Percentiles rank a stretch among this genome's conserved stretches.
These are phyloP conservation scores for Kondoa malvinella DNA, from an alignment of 768 basidiomycete genomes.

Conservation along the genomic window DNA sequence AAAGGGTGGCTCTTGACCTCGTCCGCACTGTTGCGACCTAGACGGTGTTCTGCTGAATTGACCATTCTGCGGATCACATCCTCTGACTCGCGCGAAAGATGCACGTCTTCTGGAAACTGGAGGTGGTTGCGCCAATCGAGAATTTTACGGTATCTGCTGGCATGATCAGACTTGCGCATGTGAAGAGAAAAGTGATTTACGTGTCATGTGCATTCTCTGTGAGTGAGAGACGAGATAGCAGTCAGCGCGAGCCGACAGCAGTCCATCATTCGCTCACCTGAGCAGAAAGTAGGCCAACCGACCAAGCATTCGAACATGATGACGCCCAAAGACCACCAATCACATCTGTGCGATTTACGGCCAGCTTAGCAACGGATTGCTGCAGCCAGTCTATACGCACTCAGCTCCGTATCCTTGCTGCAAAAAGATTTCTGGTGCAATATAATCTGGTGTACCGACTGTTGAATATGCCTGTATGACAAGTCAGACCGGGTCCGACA, in stretches of 20 bases:
- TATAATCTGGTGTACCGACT: conserved; percentile 17
- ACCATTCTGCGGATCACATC: conserved; percentile 64
- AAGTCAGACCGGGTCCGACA: too few species aligned
- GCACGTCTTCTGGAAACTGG: conserved; percentile 80
- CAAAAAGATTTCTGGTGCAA: conserved; percentile 57
- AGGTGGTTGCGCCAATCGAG: conserved; percentile 81
- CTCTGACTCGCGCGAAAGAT: conserved; percentile 76
- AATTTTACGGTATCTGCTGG: conserved; percentile 67
- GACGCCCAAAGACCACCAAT: conserved; percentile 98
- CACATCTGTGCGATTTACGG: conserved; percentile 34
- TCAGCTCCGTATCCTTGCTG: conserved; percentile 96
- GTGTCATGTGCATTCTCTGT: conserved; percentile 93
- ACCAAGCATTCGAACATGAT: conserved; percentile 98
- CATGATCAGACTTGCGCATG: neutral
- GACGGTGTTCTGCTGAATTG: conserved; percentile 59
- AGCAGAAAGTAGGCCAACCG: conserved; percentile 60
- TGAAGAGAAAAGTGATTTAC: conserved; percentile 90
- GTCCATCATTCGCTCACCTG: neutral
- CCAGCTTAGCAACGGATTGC: neutral
- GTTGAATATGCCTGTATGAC: conserved; percentile 73
- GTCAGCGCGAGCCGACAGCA: conserved; percentile 27
- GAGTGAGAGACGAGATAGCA: conserved; percentile 39
- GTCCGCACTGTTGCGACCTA: conserved; percentile 44
- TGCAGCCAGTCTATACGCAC: conserved; percentile 36
- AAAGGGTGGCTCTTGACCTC: conserved; percentile 83